Percentiles rank a stretch among this genome's conserved stretches.
phyloP scores from a whole-genome alignment of 179 eudicot genomes.

The Beta macrorhiza region DNA sequence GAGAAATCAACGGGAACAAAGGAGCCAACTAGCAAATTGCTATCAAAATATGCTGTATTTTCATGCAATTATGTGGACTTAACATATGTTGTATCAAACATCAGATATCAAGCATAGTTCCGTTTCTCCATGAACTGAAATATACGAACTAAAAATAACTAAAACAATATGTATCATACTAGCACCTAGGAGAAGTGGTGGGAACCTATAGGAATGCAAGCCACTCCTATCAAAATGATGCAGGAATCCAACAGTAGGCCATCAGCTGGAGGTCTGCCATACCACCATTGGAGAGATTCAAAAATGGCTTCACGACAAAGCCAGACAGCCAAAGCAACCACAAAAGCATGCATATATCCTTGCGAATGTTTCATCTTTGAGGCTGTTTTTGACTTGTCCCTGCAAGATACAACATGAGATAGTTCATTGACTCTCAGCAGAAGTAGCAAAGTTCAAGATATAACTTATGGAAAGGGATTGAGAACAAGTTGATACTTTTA shows the following conservation, averaged over 20 bases:
- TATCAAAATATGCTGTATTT: too few relatives aligned
- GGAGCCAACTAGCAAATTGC: too few relatives aligned
- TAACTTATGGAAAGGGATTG: constrained; percentile 10
- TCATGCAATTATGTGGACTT: too few relatives aligned
- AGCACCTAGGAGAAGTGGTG: constrained; percentile 88
- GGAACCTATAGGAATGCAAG: too few relatives aligned
- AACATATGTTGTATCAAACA: too few relatives aligned
- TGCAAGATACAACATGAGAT: constrained; percentile 35
- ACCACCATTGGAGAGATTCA: constrained; percentile 98
- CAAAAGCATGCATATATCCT: constrained; percentile 77
- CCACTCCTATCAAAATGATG: constrained; percentile 74
- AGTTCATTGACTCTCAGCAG: constrained; percentile 19
- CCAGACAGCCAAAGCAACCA: constrained; percentile 89
- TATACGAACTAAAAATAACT: neutral
- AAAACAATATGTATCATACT: constrained; percentile 43
- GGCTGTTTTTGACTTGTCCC: too few relatives aligned
- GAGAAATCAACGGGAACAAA: too few relatives aligned
- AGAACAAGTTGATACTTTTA: constrained; percentile 58
- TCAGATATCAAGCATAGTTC: too few relatives aligned
- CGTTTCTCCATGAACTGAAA: too few relatives aligned
- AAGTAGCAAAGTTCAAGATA: constrained; percentile 6
- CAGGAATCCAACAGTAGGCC: constrained; percentile 90
- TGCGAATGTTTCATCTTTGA: constrained; percentile 97
- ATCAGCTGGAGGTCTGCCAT: constrained; percentile 92
- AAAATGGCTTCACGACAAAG: constrained; percentile 93